Base-by-base conservation (phyloP, 78 protist genomes). In the Polysphondylium violaceum region DNA sequence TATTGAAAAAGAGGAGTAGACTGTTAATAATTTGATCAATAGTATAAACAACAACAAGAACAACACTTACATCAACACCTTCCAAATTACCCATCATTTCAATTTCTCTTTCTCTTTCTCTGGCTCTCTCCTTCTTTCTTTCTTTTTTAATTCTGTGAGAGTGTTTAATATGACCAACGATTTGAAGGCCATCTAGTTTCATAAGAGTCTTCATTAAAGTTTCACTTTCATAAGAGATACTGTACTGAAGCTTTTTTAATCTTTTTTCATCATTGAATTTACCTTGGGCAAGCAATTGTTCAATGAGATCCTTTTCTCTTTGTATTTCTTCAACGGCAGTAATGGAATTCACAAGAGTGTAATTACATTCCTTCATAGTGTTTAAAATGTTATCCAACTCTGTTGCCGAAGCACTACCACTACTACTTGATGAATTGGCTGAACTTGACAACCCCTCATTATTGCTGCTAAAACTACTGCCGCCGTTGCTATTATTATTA, bases 281-380 rank as follows among this genome's bases (percentile, higher is more conserved):
- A 19, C 60, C 60, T 21, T 55, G 51, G 2, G 36, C 29, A 5
- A 43, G 55, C 23, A 73, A 69, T 21, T 81, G 63, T 9, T 68
- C 65, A 7, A 81, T n/a, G 4, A 41, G 1, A 36, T 81, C 89
- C 1, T 81, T 81, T 38, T 65, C 89, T 53, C 56, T 81, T 47
- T 68, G 77, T n/a, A 81, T 81, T 9, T 38, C 59, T 33, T 81
- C 79, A 0, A 56, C 53, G 23, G 59, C 56, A n/a, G 76, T 68
- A 27, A 81, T 81, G 25, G 78, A 68, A 68, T 81, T 81, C 19
- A 81, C 69, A n/a, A 81, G 35, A 29, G 63, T 65, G 68, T 81
- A 81, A 68, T 81, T 81, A 56, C 76, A 68, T 21, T 81, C 89
- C 56, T 81, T 81, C 27, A 81, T 44, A 0, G 55, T 60, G 3